Conservation (phyloP, 192 early-diverging fungal genomes). For the Ambispora gerdemannii region DNA sequence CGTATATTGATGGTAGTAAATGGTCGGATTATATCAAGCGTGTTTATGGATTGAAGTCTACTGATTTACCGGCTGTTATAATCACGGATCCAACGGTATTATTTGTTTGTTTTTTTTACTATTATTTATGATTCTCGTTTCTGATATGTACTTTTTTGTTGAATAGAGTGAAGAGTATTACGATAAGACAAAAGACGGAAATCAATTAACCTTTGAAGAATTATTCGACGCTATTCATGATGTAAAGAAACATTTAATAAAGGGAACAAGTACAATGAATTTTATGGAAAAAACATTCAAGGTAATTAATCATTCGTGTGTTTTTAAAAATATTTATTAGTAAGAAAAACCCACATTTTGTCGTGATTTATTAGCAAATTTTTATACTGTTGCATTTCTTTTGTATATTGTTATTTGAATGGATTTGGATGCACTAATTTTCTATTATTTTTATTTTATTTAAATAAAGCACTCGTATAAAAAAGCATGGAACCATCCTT, state of each 20-base stretch:
- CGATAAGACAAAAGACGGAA: constrained; percentile 12
- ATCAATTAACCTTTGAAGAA: not conserved
- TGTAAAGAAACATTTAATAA: not conserved
- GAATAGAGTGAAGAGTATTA: constrained; percentile 22
- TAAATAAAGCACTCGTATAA: no score
- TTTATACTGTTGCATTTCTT: no score
- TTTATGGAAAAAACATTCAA: constrained; percentile 16
- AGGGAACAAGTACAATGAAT: constrained; percentile 24
- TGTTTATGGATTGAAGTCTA: constrained; percentile 41
- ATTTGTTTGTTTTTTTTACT: not conserved
- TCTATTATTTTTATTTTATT: no score
- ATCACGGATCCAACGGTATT: constrained; percentile 24
- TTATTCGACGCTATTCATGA: constrained; percentile 24
- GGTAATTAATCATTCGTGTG: not conserved
- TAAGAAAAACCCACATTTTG: no score
- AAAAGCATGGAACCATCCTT: no score
- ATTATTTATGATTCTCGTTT: not conserved
- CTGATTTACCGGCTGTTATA: constrained; percentile 33
- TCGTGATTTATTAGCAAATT: no score
- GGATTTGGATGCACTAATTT: no score
- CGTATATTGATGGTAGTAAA: constrained; percentile 58
- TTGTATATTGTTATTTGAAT: no score
- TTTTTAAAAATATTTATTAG: no score
- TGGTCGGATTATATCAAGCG: constrained; percentile 60
- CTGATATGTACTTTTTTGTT: not conserved